These are phyloP conservation scores for Penicilliopsis zonata DNA, from an alignment of 495 filamentous ascomycete genomes.

Conservation along the genomic window DNA sequence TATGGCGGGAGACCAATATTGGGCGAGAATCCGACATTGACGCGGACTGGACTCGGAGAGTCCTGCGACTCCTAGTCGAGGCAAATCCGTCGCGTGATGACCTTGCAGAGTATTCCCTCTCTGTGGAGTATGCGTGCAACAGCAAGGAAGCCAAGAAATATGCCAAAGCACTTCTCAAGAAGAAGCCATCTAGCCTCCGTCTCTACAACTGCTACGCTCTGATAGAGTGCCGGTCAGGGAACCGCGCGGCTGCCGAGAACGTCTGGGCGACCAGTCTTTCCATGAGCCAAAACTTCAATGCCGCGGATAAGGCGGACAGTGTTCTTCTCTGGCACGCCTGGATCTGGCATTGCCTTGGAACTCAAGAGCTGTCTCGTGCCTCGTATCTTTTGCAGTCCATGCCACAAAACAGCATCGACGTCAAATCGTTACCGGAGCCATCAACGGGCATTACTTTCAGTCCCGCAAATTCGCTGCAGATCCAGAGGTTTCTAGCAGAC, in stretches of 20 bases:
- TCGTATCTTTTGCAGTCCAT: constrained; percentile 35
- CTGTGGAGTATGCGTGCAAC: constrained; percentile 51
- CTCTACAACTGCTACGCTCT: constrained; percentile 74
- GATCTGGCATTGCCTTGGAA: constrained; percentile 55
- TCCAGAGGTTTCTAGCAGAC: constrained; percentile 39
- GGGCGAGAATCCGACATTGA: constrained; percentile 12
- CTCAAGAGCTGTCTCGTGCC: constrained; percentile 29
- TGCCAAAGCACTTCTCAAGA: constrained; percentile 62
- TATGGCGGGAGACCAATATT: constrained; percentile 14
- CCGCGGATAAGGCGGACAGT: constrained; percentile 22
- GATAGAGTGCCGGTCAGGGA: constrained; percentile 50
- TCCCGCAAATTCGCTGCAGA: constrained; percentile 39
- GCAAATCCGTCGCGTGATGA: constrained; percentile 26
- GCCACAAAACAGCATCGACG: constrained; percentile 16
- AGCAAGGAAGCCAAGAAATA: constrained; percentile 47
- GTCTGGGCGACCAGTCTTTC: constrained; percentile 56
- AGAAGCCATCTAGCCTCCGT: constrained; percentile 46
- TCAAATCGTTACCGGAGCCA: constrained; percentile 9
- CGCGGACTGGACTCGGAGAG: constrained; percentile 35
- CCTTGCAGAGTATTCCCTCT: constrained; percentile 60
- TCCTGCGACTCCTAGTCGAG: constrained; percentile 44
- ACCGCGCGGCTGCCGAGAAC: constrained; percentile 40
- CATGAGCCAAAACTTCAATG: constrained; percentile 35
- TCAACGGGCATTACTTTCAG: constrained; percentile 11
- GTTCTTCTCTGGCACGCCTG: constrained; percentile 58